Evolutionary conservation across 495 filamentous ascomycete genomes (phyloP).

Genomic region (Penicillium robsamsonii): DNA sequence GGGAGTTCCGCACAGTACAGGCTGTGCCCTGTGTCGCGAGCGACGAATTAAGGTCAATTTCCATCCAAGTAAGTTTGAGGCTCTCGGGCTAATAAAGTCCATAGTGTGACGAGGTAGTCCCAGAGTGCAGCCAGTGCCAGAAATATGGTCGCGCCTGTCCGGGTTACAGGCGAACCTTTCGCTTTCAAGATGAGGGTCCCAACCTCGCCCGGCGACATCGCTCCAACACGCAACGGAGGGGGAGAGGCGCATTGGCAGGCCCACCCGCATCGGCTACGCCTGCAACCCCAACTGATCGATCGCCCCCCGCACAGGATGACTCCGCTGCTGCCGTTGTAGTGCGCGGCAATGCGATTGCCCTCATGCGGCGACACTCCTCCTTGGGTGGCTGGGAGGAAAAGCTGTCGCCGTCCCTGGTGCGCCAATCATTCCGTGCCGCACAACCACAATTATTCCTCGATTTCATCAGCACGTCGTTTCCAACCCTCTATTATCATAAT

Average conservation of each 20-base stretch:
- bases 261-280: conserved; percentile 3
- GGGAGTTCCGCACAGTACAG: conserved; percentile 41
- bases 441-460: conserved; percentile 29
- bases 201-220: conserved; percentile 29
- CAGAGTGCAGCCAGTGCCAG: conserved; percentile 36
- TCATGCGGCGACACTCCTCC: conserved; percentile 28
- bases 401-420: conserved; percentile 27
- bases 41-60: conserved; percentile 35
- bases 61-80: neutral
- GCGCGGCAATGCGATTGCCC: conserved; percentile 26
- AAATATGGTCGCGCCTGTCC: conserved; percentile 39
- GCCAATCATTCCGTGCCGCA: conserved; percentile 22
- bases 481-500: conserved; percentile 35
- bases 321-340: conserved; percentile 19
- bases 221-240: conserved; percentile 14
- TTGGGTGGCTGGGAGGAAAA: conserved; percentile 20
- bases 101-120: conserved; percentile 38
- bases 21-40: conserved; percentile 38
- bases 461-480: conserved; percentile 33
- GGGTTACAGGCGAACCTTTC: conserved; percentile 35
- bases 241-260: conserved; percentile 8
- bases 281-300: conserved; percentile 8
- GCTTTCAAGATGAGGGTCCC: conserved; percentile 40
- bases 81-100: neutral
- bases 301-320: conserved; percentile 1